These are phyloP conservation scores for Tricholoma terreum DNA, from an alignment of 768 basidiomycete genomes.

Conservation along the genomic window DNA sequence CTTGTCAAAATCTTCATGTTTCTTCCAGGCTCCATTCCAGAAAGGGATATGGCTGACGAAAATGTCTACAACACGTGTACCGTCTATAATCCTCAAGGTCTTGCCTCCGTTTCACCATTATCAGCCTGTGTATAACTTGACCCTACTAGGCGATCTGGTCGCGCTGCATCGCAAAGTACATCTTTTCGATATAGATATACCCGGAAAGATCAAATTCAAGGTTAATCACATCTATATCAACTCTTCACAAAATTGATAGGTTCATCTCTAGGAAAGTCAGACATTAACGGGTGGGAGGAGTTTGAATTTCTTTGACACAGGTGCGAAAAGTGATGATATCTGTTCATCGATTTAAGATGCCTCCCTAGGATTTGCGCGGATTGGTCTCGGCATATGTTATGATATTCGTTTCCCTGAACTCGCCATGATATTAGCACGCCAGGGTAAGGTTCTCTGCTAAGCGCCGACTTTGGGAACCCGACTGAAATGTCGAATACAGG, in stretches of 20 bases:
- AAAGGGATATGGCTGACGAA: slow-evolving; percentile 57
- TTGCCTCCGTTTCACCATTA: neutral
- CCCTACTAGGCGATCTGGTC: slow-evolving; percentile 70
- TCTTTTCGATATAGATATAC: slow-evolving; percentile 96
- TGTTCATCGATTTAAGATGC: neutral
- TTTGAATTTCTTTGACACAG: slow-evolving; percentile 84
- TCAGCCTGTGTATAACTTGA: neutral
- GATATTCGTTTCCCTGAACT: slow-evolving; percentile 95
- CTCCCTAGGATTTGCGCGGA: slow-evolving; percentile 83
- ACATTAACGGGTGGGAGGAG: slow-evolving; percentile 74
- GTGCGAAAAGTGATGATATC: slow-evolving; percentile 33
- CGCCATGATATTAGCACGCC: slow-evolving; percentile 84
- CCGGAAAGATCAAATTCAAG: slow-evolving; percentile 88
- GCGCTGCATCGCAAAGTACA: slow-evolving; percentile 93
- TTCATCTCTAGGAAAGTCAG: slow-evolving; percentile 70
- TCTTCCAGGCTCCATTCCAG: slow-evolving; percentile 91
- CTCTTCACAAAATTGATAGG: neutral
- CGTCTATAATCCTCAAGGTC: slow-evolving; percentile 81
- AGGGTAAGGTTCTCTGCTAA: slow-evolving; percentile 47
- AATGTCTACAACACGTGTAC: slow-evolving; percentile 93
- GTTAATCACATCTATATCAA: slow-evolving; percentile 31
- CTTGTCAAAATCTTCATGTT: neutral
- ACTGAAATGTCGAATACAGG: slow-evolving; percentile 40
- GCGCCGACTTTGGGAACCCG: neutral
- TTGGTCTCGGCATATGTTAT: slow-evolving; percentile 96